Evolutionary conservation across 768 basidiomycete genomes (phyloP).

Genomic region (Porpolomopsis calyptriformis): DNA sequence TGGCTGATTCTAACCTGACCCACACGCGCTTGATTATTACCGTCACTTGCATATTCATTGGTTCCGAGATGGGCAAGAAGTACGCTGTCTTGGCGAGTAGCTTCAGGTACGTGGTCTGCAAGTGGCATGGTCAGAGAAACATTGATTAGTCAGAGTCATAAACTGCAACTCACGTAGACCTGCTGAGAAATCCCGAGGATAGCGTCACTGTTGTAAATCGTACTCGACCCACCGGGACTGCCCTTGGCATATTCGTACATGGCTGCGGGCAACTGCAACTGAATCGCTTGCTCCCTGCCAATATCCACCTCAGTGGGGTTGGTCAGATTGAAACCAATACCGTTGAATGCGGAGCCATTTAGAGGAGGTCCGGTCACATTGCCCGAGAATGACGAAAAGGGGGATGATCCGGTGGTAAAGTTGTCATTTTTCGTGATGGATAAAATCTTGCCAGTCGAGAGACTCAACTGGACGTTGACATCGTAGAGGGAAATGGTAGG

Average conservation of each 20-base stretch:
- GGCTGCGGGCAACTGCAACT: background rate
- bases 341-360: no score
- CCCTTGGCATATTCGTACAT: background rate
- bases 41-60: background rate
- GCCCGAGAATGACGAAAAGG: slow-evolving; percentile 29
- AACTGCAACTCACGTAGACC: background rate
- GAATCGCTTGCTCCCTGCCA: background rate
- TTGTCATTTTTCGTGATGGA: slow-evolving; percentile 28
- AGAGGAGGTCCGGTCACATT: slow-evolving; percentile 22
- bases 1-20: background rate
- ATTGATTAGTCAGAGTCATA: background rate
- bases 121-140: background rate
- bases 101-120: background rate
- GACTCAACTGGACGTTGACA: slow-evolving; percentile 32
- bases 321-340: background rate
- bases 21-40: background rate
- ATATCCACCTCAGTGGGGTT: background rate
- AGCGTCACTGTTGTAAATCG: background rate
- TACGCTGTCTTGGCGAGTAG: background rate
- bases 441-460: slow-evolving; percentile 34
- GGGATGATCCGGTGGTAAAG: slow-evolving; percentile 23
- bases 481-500: slow-evolving; percentile 35
- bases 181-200: background rate
- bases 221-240: background rate
- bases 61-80: background rate